A percentile compares a stretch with the other conserved stretches of the same genome.
Conservation (phyloP, 257 asterid genomes). For the Gentiana straminea region DNA sequence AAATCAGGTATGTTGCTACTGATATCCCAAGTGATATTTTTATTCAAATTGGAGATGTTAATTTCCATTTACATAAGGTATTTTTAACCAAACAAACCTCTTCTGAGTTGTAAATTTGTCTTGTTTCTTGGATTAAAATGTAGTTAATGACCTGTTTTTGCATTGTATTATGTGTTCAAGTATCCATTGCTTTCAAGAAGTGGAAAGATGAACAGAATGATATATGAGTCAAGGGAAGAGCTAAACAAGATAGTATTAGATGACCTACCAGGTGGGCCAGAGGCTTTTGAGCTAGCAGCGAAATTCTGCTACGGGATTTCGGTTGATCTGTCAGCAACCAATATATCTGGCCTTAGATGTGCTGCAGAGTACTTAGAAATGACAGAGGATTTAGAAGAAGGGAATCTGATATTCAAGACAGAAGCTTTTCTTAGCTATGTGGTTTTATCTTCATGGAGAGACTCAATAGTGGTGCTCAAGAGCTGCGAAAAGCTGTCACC, state of each 20-base stretch:
- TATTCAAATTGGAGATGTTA: slow-evolving; percentile 70
- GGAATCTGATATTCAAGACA: slow-evolving; percentile 87
- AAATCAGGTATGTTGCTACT: slow-evolving; percentile 68
- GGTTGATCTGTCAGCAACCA: slow-evolving; percentile 69
- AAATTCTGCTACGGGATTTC: slow-evolving; percentile 92
- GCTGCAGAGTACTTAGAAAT: slow-evolving; percentile 90
- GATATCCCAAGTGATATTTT: slow-evolving; percentile 87
- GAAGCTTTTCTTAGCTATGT: slow-evolving; percentile 96
- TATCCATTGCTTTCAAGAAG: slow-evolving; percentile 87
- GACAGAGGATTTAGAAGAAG: slow-evolving; percentile 97
- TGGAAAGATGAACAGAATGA: slow-evolving; percentile 70
- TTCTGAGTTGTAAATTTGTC: background rate
- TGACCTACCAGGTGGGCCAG: slow-evolving; percentile 89
- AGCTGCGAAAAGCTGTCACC: slow-evolving; percentile 78
- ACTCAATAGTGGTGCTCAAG: slow-evolving; percentile 69
- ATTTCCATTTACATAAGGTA: slow-evolving; percentile 93
- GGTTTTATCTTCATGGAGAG: slow-evolving; percentile 93
- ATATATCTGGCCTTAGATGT: slow-evolving; percentile 84
- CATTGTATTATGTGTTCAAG: slow-evolving; percentile 14
- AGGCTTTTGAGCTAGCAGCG: slow-evolving; percentile 83
- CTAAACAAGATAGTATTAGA: slow-evolving; percentile 38
- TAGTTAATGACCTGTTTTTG: slow-evolving; percentile 8
- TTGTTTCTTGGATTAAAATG: slow-evolving; percentile 1
- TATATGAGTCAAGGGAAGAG: slow-evolving; percentile 65
- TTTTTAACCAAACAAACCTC: background rate